A percentile compares a stretch with the other conserved stretches of the same genome.
These are phyloP conservation scores for Russula sp. DNA, from an alignment of 768 basidiomycete genomes.

Conservation along the genomic window DNA sequence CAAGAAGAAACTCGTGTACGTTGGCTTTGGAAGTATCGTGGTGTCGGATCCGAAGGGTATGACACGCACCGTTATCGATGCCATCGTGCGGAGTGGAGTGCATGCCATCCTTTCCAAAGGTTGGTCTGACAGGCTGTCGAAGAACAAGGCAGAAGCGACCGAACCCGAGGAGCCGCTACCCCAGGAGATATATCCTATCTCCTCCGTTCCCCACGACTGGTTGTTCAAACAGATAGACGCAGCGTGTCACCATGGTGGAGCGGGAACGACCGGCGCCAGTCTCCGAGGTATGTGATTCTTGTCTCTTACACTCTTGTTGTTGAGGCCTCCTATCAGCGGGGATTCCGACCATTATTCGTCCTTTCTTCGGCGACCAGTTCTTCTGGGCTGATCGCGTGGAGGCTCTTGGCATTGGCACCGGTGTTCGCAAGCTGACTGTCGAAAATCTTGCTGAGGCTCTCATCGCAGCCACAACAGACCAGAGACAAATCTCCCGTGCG, in stretches of 20 bases:
- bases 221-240: constrained; percentile 89
- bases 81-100: constrained; percentile 80
- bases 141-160: constrained; percentile 45
- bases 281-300: constrained; percentile 58
- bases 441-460: constrained; percentile 74
- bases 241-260: constrained; percentile 97
- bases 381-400: constrained; percentile 99
- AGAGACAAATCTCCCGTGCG: constrained; percentile 83
- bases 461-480: constrained; percentile 72
- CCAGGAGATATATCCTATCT: constrained; percentile 73
- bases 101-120: constrained; percentile 94
- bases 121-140: constrained; percentile 87
- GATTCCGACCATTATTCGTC: constrained; percentile 91
- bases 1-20: constrained; percentile 90
- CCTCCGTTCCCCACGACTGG: constrained; percentile 94
- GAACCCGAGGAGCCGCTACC: constrained; percentile 68
- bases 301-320: neutral
- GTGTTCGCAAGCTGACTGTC: constrained; percentile 82
- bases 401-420: constrained; percentile 84
- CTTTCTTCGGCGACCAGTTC: constrained; percentile 97
- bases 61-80: constrained; percentile 87
- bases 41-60: constrained; percentile 91
- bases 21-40: constrained; percentile 96
- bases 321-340: constrained; percentile 47
- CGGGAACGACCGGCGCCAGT: constrained; percentile 93